A percentile compares a stretch with the other conserved stretches of the same genome.
Evolutionary conservation across 768 basidiomycete species (phyloP).

Genomic region (Boletus rubropictus): DNA sequence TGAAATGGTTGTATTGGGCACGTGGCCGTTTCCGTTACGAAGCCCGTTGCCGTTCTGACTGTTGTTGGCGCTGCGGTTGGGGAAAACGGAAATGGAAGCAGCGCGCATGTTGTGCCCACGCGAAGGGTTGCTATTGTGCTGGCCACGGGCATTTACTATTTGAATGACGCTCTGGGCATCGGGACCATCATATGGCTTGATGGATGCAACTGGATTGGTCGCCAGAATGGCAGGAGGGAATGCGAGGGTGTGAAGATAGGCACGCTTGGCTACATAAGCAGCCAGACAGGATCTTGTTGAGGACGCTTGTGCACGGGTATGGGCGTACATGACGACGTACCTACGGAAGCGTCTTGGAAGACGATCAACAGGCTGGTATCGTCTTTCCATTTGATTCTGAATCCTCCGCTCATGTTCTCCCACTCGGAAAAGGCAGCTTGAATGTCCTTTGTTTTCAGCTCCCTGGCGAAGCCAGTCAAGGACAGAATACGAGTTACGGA

Average conservation of each 20-base stretch:
- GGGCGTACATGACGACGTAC: constrained; percentile 49
- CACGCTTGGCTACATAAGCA: constrained; percentile 23
- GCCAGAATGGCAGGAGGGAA: constrained; percentile 68
- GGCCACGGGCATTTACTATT: constrained; percentile 70
- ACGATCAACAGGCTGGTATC: constrained; percentile 94
- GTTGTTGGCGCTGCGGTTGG: constrained; percentile 43
- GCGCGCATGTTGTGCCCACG: constrained; percentile 70
- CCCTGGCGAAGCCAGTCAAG: constrained; percentile 87
- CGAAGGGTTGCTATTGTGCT: constrained; percentile 53
- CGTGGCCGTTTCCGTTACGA: constrained; percentile 33
- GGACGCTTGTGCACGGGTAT: not conserved
- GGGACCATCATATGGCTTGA: constrained; percentile 90
- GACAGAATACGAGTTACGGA: constrained; percentile 94
- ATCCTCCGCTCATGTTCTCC: constrained; percentile 81
- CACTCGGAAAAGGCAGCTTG: constrained; percentile 87
- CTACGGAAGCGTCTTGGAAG: constrained; percentile 82
- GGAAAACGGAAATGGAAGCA: constrained; percentile 59
- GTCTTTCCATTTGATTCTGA: constrained; percentile 99
- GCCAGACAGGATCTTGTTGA: not conserved
- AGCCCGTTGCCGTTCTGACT: constrained; percentile 30
- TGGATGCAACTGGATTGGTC: constrained; percentile 49
- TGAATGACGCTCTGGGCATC: constrained; percentile 87
- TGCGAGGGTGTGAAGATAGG: constrained; percentile 82
- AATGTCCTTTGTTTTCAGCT: constrained; percentile 97
- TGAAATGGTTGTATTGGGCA: constrained; percentile 42